Evolutionary conservation across 2,329 filamentous ascomycete genomes (phyloP).

Genomic region (Diaporthe sp.): DNA sequence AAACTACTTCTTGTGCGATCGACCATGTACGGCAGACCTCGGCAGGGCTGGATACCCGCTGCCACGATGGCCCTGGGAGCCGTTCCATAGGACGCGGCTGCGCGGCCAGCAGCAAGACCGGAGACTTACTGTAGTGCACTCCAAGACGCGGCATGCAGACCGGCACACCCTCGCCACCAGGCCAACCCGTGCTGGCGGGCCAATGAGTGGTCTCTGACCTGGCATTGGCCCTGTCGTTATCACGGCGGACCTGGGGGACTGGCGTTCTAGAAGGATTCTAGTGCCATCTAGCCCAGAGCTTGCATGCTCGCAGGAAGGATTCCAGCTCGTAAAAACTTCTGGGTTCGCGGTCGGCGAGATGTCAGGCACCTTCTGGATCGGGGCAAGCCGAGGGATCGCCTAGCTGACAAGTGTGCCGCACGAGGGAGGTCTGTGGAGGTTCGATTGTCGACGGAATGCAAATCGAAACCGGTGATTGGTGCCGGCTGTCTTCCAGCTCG

Average conservation of each 20-base stretch:
- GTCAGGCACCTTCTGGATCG: conserved; percentile 25
- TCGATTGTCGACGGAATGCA: conserved; percentile 2
- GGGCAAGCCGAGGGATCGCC: conserved; percentile 28
- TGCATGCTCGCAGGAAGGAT: conserved; percentile 13
- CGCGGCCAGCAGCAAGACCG: not conserved
- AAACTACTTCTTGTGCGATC: not conserved
- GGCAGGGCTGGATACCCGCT: not conserved
- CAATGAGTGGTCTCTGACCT: not conserved
- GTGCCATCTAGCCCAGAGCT: not conserved
- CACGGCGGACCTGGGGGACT: not conserved
- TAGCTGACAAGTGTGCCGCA: conserved; percentile 30
- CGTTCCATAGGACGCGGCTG: not conserved
- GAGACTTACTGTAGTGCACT: not conserved
- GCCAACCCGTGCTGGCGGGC: not conserved
- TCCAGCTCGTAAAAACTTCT: conserved; percentile 13
- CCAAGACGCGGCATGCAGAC: not conserved
- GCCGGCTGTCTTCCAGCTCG: not conserved
- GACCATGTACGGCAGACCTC: not conserved
- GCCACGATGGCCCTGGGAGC: not conserved
- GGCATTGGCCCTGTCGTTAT: conserved; percentile 25
- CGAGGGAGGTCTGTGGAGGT: not conserved
- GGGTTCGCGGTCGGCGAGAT: not conserved
- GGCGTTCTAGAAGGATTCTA: conserved; percentile 38
- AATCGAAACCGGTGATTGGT: conserved; percentile 1
- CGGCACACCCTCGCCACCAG: conserved; percentile 5